Evolutionary conservation across 2,329 filamentous ascomycete genomes (phyloP), one percentile per base, ranked within the genome.

Genomic region (Epichloe sibirici): DNA sequence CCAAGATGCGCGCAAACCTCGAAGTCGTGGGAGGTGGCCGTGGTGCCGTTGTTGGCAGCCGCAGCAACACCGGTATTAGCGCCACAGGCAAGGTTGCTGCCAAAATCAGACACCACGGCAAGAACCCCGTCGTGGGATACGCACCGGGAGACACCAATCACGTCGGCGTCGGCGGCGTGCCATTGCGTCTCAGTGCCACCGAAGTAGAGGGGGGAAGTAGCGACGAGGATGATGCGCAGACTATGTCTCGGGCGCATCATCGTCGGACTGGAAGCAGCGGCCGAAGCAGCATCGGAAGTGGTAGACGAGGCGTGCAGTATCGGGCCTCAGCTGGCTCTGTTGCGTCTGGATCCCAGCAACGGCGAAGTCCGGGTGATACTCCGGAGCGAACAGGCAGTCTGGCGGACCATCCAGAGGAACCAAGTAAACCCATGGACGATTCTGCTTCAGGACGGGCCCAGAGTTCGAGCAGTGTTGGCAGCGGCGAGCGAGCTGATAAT

Each of bases 181-280:
- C 93, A 2, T 82, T 96, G 69, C 84, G 93, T 44, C 75, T 98
- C 56, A 95, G 88, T 66, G 91, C 93, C n/a, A 94, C 88, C 49
- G 93, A 98, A 68, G 88, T 97, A 13, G 90, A 95, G 62, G 89
- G 88, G 88, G 90, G 85, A 58, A 88, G 90, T 61, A 88, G 84
- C 64, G 87, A 89, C 50, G 85, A 88, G 45, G 86, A 88, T 48
- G 83, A 85, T 43, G 65, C 68, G 15, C 67, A 70, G 37, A 64
- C 68, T 49, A 64, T 66, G 59, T 68, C 72, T 59, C 75, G 73
- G 55, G 61, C 76, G 69, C 75, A 82, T 57, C 86, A 90, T 68
- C 81, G 81, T 56, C 75, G 86, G 57, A 86, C 81, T 23, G 84
- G 85, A 45, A 90, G 85, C 66, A 90, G 85, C 61, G 86, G 86